Evolutionary conservation across 73 alveolate species (phyloP), one percentile per base, ranked within the genome.

Genomic region (Symbiodinium pilosum): DNA sequence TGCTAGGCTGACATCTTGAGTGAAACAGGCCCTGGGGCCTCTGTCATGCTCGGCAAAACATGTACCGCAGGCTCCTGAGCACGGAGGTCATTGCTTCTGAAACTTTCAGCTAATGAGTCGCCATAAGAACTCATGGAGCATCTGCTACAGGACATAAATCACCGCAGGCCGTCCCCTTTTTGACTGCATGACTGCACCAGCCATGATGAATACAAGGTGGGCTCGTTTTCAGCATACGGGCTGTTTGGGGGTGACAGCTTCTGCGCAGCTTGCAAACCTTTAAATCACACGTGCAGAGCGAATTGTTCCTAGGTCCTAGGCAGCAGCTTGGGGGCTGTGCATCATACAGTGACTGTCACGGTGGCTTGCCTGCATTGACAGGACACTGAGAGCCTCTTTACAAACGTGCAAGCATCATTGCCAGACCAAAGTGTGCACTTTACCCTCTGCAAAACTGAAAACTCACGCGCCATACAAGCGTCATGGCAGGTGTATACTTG

Each of bases 1-100:
- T 30, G 73, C 73, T 30, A 54, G 26, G 20, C 73, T 54, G 73
- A n/a, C 73, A 54, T 54, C 34, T 24, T n/a, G 34, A 9, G 81
- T 64, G 81, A 64, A 64, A 64, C 81, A 64, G 38, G 81, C 81
- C 81, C 81, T 64, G 20, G 81, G 81, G 81, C 81, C 81, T 64
- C 81, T 64, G 81, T 64, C 81, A 64, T 64, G 81, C 38, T 64
- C 81, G 81, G 41, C 81, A n/a, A 28, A 64, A 64, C 81, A 24
- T 64, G 41, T 64, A 64, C 81, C 81, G 81, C 81, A 64, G 81
- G 81, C 81, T 64, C 81, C 81, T 38, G 12, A 64, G 38, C 9
- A 64, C 38, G 30, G 6, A 6, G 21, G 59, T 14, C 21, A 14
- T 14, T 47, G 59, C 59, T 6, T 6, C 59, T 47, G 59, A 47